phyloP scores from a whole-genome alignment of 805 yeast genomes.

The Metahyphopichia silvanorum region DNA sequence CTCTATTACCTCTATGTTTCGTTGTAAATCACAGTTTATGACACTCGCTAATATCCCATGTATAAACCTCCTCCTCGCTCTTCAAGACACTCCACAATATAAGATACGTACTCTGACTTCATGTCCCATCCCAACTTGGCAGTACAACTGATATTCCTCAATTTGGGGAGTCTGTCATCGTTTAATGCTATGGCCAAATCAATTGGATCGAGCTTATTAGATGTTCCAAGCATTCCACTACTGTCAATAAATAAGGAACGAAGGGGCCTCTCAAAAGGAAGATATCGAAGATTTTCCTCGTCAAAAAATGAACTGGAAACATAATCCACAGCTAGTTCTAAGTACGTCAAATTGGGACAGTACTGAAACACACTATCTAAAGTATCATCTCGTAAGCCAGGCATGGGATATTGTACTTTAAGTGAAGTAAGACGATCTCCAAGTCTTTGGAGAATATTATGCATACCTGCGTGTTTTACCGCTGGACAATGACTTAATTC shows the following conservation, averaged over 20 bases:
- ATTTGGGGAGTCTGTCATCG: slow-evolving; percentile 70
- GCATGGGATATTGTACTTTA: slow-evolving; percentile 85
- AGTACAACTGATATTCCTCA: slow-evolving; percentile 64
- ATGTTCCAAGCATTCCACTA: slow-evolving; percentile 83
- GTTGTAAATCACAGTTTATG: too few relatives aligned
- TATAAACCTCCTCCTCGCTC: slow-evolving; percentile 78
- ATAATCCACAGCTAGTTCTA: slow-evolving; percentile 81
- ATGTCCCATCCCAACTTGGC: slow-evolving; percentile 86
- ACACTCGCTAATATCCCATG: slow-evolving; percentile 35
- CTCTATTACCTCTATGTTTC: too few relatives aligned
- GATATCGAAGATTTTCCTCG: slow-evolving; percentile 24
- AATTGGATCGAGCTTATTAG: slow-evolving; percentile 80
- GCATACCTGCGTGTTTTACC: slow-evolving; percentile 62
- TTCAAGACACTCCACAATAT: slow-evolving; percentile 66
- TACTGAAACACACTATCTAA: slow-evolving; percentile 69
- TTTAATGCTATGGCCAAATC: slow-evolving; percentile 82
- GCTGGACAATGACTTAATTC: slow-evolving; percentile 88
- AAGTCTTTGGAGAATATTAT: slow-evolving; percentile 54
- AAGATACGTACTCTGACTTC: slow-evolving; percentile 31
- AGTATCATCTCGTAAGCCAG: slow-evolving; percentile 63
- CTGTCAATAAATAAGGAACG: slow-evolving; percentile 69
- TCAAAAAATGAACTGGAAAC: slow-evolving; percentile 43
- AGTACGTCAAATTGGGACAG: slow-evolving; percentile 67
- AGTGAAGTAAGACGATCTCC: slow-evolving; percentile 66
- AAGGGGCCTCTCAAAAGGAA: slow-evolving; percentile 44